Evolutionary conservation across 2,329 filamentous ascomycete genomes (phyloP), one percentile per base, ranked within the genome.

Genomic region (Biscogniauxia sp.): DNA sequence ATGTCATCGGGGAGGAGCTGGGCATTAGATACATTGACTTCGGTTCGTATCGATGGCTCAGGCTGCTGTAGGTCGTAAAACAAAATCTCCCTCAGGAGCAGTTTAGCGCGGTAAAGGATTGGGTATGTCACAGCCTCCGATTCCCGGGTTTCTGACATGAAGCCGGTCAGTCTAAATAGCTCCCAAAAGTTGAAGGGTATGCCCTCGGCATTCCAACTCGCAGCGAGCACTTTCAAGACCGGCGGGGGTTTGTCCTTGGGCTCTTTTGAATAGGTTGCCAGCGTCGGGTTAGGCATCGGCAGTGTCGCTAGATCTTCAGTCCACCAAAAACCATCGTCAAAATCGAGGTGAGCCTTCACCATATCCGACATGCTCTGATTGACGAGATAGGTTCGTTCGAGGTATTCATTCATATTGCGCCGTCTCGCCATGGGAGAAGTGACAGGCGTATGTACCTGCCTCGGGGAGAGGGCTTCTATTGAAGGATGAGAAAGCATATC

Each of bases 241-340:
- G 83, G 82, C 0, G 84, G 81, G 6, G 80, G 72, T 26, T 77
- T 74, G 13, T 77, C 75, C 11, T 75, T 68, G 2, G 75, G 69
- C 2, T 79, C 76, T 59, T 73, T 74, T 17, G 71, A 72, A 65
- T 78, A 80, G 2, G 70, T 73, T 3, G 78, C 73, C 9, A 74
- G 61, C 3, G 75, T 72, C 4, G 76, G 75, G 53, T 78, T 79
- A 1, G 72, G 65, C 26, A 75, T 74, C 11, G 78, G 75, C 41
- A 78, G 62, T 53, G 68, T 75, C 7, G 77, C 78, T 23, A 82
- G 70, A 63, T 84, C 79, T 54, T 83, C 82, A 17, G 79, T 82
- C 80, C 82, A 84, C 84, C 84, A 86, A 66, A 86, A 86, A 1
- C 77, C 77, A 64, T 86, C 84, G 32, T 81, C 76, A 58, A 83